Base-by-base conservation (phyloP, 2,329 filamentous ascomycete genomes). In the Grosmannia clavigera region DNA sequence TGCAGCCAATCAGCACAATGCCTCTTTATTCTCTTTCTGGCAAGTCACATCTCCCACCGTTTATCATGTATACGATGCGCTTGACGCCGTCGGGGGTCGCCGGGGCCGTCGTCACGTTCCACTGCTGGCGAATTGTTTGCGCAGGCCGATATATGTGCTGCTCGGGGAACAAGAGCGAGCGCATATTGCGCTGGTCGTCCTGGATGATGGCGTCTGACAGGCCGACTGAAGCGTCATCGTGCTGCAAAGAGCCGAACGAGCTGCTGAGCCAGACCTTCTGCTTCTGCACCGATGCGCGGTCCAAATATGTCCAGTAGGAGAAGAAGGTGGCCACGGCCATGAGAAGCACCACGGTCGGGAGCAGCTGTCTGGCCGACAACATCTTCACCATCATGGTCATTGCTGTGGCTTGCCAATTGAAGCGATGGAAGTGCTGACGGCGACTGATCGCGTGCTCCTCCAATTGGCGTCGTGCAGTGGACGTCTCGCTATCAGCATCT, bases 21-120 rank as follows among this genome's bases (percentile, higher is more conserved):
- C 52, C 33, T 19, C 29, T 9, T n/a, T 38, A 1, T 9, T 4
- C 6, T 55, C 3, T 31, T 22, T 29, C 19, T 22, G 5, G n/a
- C 6, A 16, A 5, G 33, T 5, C 3, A 7, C 12, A 2, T 9
- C 7, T n/a, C 51, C 2, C 22, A 62, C 61, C 61, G 29, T 62
- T 62, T 22, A 60, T 58, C 19, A 58, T 38, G 40, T 58, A 60
- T 6, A 62, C 55, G 1, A 19, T 35, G 22, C 29, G 43, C 6
- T 29, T 51, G n/a, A 60, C 60, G n/a, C 60, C 60, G 12, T 61
- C 61, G 6, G 61, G 61, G 6, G 58, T 25, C 3, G 16, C 27
- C 27, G 27, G 10, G 1, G n/a, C 61, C 5, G 43, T 27, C 3
- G 61, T 62, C 22, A 62, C 38, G 27, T 50, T 60, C 61, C 58